A percentile compares a stretch with the other conserved stretches of the same genome.
phyloP scores from a whole-genome alignment of 257 asterid genomes.

The Plectranthus barbatus region DNA sequence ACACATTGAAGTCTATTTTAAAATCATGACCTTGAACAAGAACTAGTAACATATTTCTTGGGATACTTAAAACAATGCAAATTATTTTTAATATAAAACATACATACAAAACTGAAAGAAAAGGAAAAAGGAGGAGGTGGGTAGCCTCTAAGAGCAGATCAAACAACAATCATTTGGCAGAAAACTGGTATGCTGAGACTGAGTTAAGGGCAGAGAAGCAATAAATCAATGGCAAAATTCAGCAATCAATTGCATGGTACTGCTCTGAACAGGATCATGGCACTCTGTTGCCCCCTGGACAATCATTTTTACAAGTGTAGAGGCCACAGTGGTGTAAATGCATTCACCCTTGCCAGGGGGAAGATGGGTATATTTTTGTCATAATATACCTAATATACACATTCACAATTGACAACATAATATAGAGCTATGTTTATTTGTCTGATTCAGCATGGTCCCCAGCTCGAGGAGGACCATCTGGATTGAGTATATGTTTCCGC shows the following conservation, averaged over 20 bases:
- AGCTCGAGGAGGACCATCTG: constrained; percentile 87
- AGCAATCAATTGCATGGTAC: background rate
- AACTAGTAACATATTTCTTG: background rate
- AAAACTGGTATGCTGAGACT: too few relatives aligned
- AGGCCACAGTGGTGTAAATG: background rate
- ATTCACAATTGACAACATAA: background rate
- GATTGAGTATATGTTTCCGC: constrained; percentile 82
- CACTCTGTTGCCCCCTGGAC: background rate
- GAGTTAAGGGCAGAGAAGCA: background rate
- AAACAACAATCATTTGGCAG: background rate
- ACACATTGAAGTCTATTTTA: background rate
- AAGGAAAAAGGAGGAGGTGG: too few relatives aligned
- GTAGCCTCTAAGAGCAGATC: too few relatives aligned
- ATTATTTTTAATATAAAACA: too few relatives aligned
- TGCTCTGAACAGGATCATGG: background rate
- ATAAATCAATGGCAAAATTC: background rate
- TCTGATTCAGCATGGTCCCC: constrained; percentile 90
- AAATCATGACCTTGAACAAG: background rate
- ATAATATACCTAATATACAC: background rate
- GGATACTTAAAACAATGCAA: too few relatives aligned
- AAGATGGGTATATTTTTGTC: background rate
- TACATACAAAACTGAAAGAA: too few relatives aligned
- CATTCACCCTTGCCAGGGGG: background rate
- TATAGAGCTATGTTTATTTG: constrained; percentile 40
- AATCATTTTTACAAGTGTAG: background rate